A percentile compares a stretch with the other conserved stretches of the same genome.
Conservation (phyloP, 371 early-diverging fungal species). For the Zychaea mexicana region DNA sequence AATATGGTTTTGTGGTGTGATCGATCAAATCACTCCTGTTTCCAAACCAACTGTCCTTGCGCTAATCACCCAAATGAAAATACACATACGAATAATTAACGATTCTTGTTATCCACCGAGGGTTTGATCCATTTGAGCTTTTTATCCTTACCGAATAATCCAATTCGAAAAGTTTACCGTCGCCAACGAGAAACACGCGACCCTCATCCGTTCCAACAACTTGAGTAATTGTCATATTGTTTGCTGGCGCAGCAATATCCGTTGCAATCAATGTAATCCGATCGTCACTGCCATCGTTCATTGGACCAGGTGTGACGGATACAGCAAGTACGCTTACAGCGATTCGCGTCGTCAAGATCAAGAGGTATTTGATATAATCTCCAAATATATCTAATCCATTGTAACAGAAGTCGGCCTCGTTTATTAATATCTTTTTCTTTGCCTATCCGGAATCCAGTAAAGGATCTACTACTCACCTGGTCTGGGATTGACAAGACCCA, state of each 20-base stretch:
- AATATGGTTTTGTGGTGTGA: conserved; percentile 50
- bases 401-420: too few relatives aligned
- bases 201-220: conserved; percentile 76
- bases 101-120: background rate
- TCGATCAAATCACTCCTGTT: conserved; percentile 69
- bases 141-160: conserved; percentile 62
- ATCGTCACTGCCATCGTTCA: background rate
- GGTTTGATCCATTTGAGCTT: background rate
- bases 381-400: conserved; percentile 74
- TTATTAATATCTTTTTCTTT: too few relatives aligned
- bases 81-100: too few relatives aligned
- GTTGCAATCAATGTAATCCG: conserved; percentile 61
- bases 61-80: too few relatives aligned
- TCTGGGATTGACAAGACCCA: conserved; percentile 76
- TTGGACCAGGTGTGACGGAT: conserved; percentile 15
- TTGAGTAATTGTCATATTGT: conserved; percentile 71
- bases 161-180: conserved; percentile 86
- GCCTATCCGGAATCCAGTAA: too few relatives aligned
- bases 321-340: conserved; percentile 79
- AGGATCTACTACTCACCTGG: conserved; percentile 43
- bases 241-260: conserved; percentile 71
- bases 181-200: conserved; percentile 83
- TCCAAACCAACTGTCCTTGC: conserved; percentile 62
- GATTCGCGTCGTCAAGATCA: conserved; percentile 81
- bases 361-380: conserved; percentile 72